A percentile compares a stretch with the other conserved stretches of the same genome.
Conservation (phyloP, 2,329 filamentous ascomycete genomes). For the Sarocladium kiliense region DNA sequence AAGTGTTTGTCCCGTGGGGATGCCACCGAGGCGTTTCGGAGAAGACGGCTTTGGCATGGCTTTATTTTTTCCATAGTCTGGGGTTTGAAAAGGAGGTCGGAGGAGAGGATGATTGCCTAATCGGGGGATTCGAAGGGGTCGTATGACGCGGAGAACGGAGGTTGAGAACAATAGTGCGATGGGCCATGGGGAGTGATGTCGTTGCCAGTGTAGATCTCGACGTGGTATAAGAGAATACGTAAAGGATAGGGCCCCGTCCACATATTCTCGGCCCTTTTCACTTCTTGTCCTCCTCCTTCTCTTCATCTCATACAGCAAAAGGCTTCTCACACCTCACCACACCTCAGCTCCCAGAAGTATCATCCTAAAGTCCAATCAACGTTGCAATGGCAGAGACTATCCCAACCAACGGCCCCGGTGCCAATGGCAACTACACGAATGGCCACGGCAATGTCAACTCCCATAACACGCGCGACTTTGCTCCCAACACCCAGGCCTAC, state of each 20-base stretch:
- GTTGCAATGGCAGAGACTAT: neutral
- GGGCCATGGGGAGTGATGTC: neutral
- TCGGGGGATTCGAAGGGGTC: neutral
- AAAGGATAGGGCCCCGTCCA: neutral
- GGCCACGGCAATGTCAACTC: neutral
- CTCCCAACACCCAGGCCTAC: neutral
- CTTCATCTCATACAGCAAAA: neutral
- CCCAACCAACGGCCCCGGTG: neutral
- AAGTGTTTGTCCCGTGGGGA: neutral
- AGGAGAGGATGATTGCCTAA: neutral
- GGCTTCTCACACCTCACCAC: too few relatives aligned
- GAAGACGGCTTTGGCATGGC: too few relatives aligned
- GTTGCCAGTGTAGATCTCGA: neutral
- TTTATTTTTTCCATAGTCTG: too few relatives aligned
- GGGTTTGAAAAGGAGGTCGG: neutral
- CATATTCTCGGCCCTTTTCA: neutral
- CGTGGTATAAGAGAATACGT: neutral
- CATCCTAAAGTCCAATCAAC: too few relatives aligned
- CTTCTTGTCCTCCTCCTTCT: neutral
- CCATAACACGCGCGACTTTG: neutral
- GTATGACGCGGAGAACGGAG: slow-evolving; percentile 8
- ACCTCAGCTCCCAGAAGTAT: too few relatives aligned
- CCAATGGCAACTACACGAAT: neutral
- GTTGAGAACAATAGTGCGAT: neutral
- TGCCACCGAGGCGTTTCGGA: neutral